phyloP scores from a whole-genome alignment of 441 rosid genomes.

The Eutrema salsugineum region DNA sequence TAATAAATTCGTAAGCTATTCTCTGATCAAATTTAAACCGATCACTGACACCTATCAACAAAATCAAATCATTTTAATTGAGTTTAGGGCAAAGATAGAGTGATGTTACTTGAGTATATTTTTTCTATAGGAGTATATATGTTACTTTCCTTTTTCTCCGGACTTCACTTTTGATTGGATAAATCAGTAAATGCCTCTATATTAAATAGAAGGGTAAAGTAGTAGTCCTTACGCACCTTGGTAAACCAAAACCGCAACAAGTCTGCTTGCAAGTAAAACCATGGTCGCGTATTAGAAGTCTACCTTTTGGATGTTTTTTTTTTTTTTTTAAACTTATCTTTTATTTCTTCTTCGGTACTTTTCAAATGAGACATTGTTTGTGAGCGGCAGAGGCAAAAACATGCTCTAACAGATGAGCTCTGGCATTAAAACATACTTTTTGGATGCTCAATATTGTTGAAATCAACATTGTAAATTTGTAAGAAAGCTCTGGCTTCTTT shows the following conservation, averaged over 20 bases:
- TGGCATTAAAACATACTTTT: no score
- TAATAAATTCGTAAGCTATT: background rate
- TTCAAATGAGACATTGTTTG: no score
- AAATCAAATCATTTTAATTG: background rate
- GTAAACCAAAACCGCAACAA: conserved; percentile 6
- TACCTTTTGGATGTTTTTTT: no score
- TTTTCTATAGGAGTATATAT: background rate
- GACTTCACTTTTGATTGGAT: background rate
- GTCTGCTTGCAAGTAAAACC: conserved; percentile 13
- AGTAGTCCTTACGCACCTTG: conserved; percentile 13
- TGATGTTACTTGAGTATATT: background rate
- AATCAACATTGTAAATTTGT: no score
- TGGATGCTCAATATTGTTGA: background rate
- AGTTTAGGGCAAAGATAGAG: no score
- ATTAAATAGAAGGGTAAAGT: background rate
- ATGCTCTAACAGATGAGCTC: no score
- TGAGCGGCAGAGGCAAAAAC: no score
- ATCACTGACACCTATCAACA: background rate
- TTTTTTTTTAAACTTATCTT: no score
- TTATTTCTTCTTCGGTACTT: no score
- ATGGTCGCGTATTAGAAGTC: no score
- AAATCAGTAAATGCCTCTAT: background rate
- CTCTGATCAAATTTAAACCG: background rate
- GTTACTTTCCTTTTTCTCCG: background rate
- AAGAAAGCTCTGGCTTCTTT: background rate